phyloP scores from a whole-genome alignment of 148 eudicot genomes.

The Amaranthus hypochondriacus region DNA sequence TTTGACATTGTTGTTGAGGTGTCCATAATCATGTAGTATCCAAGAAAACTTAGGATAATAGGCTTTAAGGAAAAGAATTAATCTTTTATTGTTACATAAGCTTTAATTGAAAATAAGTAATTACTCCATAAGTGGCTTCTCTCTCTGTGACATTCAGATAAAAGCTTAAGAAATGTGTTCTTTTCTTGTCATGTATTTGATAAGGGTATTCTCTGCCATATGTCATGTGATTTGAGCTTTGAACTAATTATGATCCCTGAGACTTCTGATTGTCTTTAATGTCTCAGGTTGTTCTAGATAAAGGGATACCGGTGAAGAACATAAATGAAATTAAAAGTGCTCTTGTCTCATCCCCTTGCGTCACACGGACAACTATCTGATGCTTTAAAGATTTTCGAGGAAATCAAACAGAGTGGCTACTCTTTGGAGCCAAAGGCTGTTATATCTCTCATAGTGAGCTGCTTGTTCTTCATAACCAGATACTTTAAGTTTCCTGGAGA shows the following conservation, averaged over 20 bases:
- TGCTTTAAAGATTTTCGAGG: slow-evolving; percentile 61
- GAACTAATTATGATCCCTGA: neutral
- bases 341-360: slow-evolving; percentile 75
- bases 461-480: neutral
- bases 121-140: neutral
- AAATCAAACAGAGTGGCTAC: slow-evolving; percentile 46
- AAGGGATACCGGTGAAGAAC: slow-evolving; percentile 44
- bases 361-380: slow-evolving; percentile 48
- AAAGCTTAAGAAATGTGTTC: neutral
- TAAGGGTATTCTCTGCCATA: neutral
- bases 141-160: neutral
- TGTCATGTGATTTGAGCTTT: neutral
- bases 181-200: neutral
- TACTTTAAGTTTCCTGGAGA: slow-evolving; percentile 2
- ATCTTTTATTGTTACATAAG: too few relatives aligned
- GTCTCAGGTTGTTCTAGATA: slow-evolving; percentile 54
- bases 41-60: neutral
- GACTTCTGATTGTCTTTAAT: neutral
- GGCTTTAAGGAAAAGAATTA: neutral
- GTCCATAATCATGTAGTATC: neutral
- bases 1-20: neutral
- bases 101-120: neutral
- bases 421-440: slow-evolving; percentile 64
- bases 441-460: slow-evolving; percentile 62
- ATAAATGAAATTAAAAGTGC: slow-evolving; percentile 61